Conservation (phyloP, 805 yeast genomes). For the Saccharomycopsis fermentans region DNA sequence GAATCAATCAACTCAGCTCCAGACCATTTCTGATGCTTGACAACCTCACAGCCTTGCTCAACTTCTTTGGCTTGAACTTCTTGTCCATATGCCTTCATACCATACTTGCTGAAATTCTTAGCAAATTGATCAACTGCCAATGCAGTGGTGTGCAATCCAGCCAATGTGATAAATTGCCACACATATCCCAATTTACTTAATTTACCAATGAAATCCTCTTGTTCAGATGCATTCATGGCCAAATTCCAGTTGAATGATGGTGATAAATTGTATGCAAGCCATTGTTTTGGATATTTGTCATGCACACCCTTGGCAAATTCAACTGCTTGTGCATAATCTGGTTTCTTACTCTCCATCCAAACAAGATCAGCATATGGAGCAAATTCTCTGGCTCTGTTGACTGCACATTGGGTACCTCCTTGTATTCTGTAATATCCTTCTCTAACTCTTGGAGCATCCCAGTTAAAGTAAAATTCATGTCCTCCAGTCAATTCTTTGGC, state of each 20-base stretch:
- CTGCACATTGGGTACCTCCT: slow-evolving; percentile 97
- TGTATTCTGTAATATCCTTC: slow-evolving; percentile 94
- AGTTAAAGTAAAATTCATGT: slow-evolving; percentile 76
- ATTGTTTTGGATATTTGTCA: slow-evolving; percentile 71
- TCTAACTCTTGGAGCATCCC: slow-evolving; percentile 92
- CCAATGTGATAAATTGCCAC: slow-evolving; percentile 96
- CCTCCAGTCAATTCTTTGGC: slow-evolving; percentile 65
- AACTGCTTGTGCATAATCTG: slow-evolving; percentile 86
- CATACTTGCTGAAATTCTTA: slow-evolving; percentile 63
- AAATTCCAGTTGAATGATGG: slow-evolving; percentile 98
- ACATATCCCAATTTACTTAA: slow-evolving; percentile 84
- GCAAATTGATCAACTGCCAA: slow-evolving; percentile 82
- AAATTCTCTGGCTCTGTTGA: slow-evolving; percentile 90
- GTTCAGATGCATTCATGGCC: slow-evolving; percentile 82
- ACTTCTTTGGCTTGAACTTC: slow-evolving; percentile 81
- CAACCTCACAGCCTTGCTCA: slow-evolving; percentile 83
- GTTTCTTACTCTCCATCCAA: slow-evolving; percentile 97
- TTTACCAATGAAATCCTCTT: slow-evolving; percentile 81
- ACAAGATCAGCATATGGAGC: slow-evolving; percentile 92
- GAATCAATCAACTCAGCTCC: slow-evolving; percentile 96
- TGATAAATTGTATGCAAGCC: slow-evolving; percentile 94
- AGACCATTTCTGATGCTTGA: slow-evolving; percentile 97
- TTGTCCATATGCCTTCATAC: slow-evolving; percentile 95
- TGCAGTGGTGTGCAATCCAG: slow-evolving; percentile 94
- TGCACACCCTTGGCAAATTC: slow-evolving; percentile 92